These are phyloP conservation scores for Macrotyloma uniflorum DNA, from an alignment of 306 rosid genomes.

Conservation along the genomic window DNA sequence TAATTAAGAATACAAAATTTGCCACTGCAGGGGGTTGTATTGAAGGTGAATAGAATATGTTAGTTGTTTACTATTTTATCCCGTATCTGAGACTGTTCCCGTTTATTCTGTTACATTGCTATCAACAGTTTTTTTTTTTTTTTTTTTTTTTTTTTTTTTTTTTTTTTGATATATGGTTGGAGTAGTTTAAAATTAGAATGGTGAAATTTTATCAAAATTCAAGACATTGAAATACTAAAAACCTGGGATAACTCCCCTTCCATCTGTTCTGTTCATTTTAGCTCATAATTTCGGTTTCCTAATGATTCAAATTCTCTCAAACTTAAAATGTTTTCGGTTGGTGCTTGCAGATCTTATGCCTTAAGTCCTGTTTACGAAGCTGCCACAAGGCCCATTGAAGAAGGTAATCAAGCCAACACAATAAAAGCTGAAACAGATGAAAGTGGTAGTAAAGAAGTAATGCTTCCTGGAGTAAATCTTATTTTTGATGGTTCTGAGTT, in stretches of 20 bases:
- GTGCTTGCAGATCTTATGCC: constrained; percentile 79
- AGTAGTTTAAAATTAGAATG: constrained; percentile 18
- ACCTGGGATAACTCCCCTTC: constrained; percentile 4
- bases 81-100: no score
- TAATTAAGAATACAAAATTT: constrained; percentile 10
- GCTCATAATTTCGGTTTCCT: constrained; percentile 25
- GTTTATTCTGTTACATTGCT: constrained; percentile 9
- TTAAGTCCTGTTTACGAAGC: constrained; percentile 70
- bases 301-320: constrained; percentile 12
- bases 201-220: constrained; percentile 4
- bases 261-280: neutral
- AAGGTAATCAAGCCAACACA: constrained; percentile 44
- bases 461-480: constrained; percentile 87
- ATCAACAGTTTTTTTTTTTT: neutral
- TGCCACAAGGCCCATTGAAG: constrained; percentile 73
- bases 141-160: neutral
- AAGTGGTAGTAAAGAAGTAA: constrained; percentile 72
- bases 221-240: constrained; percentile 22
- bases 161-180: neutral
- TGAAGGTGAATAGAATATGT: no score
- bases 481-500: constrained; percentile 81
- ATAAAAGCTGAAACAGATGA: constrained; percentile 73
- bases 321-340: constrained; percentile 22
- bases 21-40: neutral
- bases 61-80: no score